phyloP scores from a whole-genome alignment of 2,329 filamentous ascomycete species.

The Botrytis aclada region DNA sequence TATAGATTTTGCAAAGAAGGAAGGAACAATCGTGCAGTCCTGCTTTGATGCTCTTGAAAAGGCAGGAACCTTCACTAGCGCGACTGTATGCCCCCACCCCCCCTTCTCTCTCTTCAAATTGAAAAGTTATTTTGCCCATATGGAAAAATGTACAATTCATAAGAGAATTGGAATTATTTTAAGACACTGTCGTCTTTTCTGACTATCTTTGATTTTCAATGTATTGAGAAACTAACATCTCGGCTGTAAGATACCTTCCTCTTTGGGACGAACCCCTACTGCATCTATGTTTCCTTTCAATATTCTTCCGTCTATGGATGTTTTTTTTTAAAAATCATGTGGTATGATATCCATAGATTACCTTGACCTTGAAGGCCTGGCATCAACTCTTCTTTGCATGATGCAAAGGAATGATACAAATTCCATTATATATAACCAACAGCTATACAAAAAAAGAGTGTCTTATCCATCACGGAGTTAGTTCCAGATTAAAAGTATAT shows the following conservation, averaged over 20 bases:
- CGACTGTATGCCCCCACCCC: not conserved
- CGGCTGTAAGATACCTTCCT: not conserved
- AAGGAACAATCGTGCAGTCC: not conserved
- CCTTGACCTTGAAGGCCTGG: not conserved
- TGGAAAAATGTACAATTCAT: not conserved
- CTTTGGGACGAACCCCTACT: no score
- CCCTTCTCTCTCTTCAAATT: not conserved
- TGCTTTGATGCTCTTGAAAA: not conserved
- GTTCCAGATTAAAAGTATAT: not conserved
- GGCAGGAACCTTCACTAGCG: not conserved
- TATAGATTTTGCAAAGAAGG: not conserved
- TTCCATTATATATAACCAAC: not conserved
- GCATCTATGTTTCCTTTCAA: not conserved
- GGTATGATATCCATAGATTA: no score
- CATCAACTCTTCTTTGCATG: not conserved
- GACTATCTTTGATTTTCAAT: not conserved
- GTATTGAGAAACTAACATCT: not conserved
- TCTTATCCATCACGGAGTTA: not conserved
- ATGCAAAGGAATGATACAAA: not conserved
- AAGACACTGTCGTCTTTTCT: not conserved
- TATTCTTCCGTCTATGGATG: no score
- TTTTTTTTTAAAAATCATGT: not conserved
- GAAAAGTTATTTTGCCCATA: not conserved
- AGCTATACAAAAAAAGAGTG: not conserved
- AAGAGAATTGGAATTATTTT: no score